Evolutionary conservation across 176 grass and related monocot species (phyloP), one percentile per base, ranked within the genome.

Genomic region (Aegilops umbellulata): DNA sequence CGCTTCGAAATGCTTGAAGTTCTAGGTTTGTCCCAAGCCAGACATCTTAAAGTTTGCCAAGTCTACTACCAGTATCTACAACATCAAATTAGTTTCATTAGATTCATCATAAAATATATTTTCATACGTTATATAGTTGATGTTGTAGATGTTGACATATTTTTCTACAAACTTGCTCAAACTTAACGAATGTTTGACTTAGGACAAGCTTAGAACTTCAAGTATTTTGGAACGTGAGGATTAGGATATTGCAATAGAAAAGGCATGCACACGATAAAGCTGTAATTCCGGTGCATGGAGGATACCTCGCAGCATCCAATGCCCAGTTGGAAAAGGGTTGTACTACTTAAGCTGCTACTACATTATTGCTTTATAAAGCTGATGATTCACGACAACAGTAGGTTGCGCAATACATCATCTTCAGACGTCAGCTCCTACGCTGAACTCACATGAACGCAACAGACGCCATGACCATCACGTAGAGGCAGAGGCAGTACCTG

Each of bases 361-460:
- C 49, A 26, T 46, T 26, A 44, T 46, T 41, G 41, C 35, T 36
- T 36, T 74, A 8, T 16, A 27, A 74, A 74, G 70, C 71, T 42
- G 39, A 0, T 27, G 71, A 46, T 74, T 47, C 71, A 74, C 23
- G 41, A 26, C 71, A 47, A 47, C 16, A 42, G 39, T 65, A 65
- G 60, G 60, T 30, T 80, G 38, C 36, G 20, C 25, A 44, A 29
- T 29, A 22, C 23, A 7, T 44, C 60, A 65, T 80, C 60, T 65
- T 65, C 24, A 7, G 78, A 65, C 16, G 60, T 65, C 60, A 47
- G 25, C 61, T 66, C 78, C 20, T 13, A 25, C 0, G 11, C 39
- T 49, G 62, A 81, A 66, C 47, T 81, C 62, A 67, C 62, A 49
- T 47, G 61, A 74, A 34, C 36, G 17, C 74, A 83, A 84, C 26